phyloP scores from a whole-genome alignment of 2,329 filamentous ascomycete species.

The Ophioceras dolichostomum region DNA sequence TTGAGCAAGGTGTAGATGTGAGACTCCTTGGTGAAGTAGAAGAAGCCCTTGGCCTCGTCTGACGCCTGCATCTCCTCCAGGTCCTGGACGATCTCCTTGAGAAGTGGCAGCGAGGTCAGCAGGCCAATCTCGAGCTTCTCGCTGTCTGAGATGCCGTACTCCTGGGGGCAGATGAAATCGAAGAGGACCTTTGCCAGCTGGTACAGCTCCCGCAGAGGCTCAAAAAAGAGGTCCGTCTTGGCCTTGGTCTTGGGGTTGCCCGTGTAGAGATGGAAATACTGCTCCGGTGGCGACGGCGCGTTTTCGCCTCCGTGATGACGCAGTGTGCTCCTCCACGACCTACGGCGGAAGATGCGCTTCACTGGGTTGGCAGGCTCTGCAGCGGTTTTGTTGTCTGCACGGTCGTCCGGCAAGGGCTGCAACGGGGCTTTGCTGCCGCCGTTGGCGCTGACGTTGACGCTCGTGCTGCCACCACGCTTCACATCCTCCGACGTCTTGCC shows the following conservation, averaged over 20 bases:
- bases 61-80: constrained; percentile 95
- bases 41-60: constrained; percentile 86
- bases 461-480: constrained; percentile 16
- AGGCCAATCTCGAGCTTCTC: constrained; percentile 99
- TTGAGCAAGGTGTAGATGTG: constrained; percentile 98
- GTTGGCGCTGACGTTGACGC: no score
- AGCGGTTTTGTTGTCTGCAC: not conserved
- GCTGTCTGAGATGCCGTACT: constrained; percentile 89
- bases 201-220: constrained; percentile 86
- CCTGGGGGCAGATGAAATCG: constrained; percentile 96
- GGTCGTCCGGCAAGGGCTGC: constrained; percentile 1
- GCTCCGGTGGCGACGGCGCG: constrained; percentile 45
- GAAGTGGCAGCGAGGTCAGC: constrained; percentile 79
- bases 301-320: constrained; percentile 36
- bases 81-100: constrained; percentile 95
- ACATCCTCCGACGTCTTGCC: constrained; percentile 21
- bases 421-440: constrained; percentile 15
- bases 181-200: constrained; percentile 89
- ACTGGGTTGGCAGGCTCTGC: constrained; percentile 17
- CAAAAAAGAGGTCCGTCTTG: constrained; percentile 73
- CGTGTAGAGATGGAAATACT: constrained; percentile 86
- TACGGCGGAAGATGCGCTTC: constrained; percentile 44
- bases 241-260: constrained; percentile 57
- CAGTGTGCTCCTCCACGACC: constrained; percentile 45
- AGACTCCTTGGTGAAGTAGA: constrained; percentile 98